Percentiles rank a stretch among this genome's conserved stretches.
phyloP scores from a whole-genome alignment of 306 rosid species.

The Urtica urens region DNA sequence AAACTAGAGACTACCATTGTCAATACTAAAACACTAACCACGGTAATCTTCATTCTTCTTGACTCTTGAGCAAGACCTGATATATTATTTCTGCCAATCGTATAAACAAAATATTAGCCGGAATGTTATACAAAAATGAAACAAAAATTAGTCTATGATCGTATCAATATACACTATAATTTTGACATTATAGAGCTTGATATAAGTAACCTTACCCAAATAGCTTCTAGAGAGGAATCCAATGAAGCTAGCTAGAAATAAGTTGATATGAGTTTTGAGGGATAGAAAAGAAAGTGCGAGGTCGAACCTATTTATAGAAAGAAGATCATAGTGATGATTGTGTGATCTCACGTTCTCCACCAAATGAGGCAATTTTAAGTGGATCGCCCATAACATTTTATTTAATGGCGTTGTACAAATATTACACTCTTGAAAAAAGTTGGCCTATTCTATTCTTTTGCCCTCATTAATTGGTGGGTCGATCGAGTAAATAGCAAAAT shows the following conservation, averaged over 20 bases:
- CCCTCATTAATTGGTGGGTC: neutral
- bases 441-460: neutral
- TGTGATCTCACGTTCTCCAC: constrained; percentile 7
- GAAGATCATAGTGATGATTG: neutral
- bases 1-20: neutral
- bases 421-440: neutral
- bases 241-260: neutral
- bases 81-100: neutral
- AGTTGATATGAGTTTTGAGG: neutral
- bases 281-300: neutral
- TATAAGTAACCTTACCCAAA: neutral
- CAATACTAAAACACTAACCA: neutral
- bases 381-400: neutral
- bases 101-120: neutral
- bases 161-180: neutral
- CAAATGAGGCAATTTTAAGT: constrained; percentile 6
- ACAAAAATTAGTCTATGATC: neutral
- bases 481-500: constrained; percentile 6
- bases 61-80: constrained; percentile 1
- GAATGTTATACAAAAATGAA: neutral
- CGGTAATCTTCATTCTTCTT: neutral
- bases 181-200: neutral
- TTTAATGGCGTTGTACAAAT: neutral
- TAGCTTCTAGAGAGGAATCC: constrained; percentile 7
- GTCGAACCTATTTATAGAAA: constrained; percentile 1